Base-by-base conservation (phyloP, 2,329 filamentous ascomycete species). In the Calonectria naviculata region DNA sequence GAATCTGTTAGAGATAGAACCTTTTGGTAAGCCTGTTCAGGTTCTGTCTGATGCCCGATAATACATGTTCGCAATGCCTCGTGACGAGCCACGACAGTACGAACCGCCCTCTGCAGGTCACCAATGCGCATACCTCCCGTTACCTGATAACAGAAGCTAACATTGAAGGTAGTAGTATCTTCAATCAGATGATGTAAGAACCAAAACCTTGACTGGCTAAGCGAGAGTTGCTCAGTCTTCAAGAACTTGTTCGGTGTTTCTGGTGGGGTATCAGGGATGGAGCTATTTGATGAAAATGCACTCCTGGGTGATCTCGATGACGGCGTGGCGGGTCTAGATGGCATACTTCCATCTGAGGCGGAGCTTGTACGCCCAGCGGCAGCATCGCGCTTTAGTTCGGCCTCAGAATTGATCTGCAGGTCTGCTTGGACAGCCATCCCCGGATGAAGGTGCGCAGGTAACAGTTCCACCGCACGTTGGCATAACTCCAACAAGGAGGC, bases 401-500 rank as follows among this genome's bases (percentile, higher is more conserved):
- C n/a, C n/a, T n/a, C n/a, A n/a, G n/a, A n/a, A n/a, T n/a, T n/a
- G n/a, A n/a, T n/a, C n/a, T n/a, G n/a, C n/a, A n/a, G n/a, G n/a
- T n/a, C n/a, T n/a, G n/a, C n/a, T n/a, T n/a, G n/a, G n/a, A n/a
- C n/a, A n/a, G n/a, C n/a, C n/a, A n/a, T n/a, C n/a, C n/a, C n/a
- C n/a, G n/a, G n/a, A n/a, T n/a, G n/a, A 5, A 56, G 29, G 10
- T 24, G 19, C 9, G 21, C 29, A 2, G 49, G 61, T 6, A 64
- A 9, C 19, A 28, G 52, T n/a, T 38, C 61, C 5, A 64, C 15
- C 19, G 60, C 49, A n/a, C 21, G 13, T 34, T 58, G n/a, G 34
- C 47, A 56, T 5, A 73, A 34, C n/a, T 71, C 73, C 3, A 49
- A 47, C 2, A 78, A 41, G 3, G 76, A 73, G 17, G 70, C 72